phyloP scores from a whole-genome alignment of 306 rosid genomes.

The Calophaca sinica region DNA sequence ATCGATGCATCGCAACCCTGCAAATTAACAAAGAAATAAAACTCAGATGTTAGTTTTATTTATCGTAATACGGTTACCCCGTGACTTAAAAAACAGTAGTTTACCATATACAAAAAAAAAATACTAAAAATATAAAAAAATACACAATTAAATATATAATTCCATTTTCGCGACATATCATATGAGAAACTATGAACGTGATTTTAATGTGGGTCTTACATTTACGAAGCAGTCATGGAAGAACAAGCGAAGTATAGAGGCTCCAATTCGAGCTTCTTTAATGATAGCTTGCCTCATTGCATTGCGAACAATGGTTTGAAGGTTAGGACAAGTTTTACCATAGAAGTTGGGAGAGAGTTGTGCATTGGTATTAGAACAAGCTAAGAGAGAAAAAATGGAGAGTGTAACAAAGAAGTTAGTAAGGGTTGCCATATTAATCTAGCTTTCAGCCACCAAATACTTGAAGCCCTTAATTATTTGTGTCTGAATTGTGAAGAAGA shows the following conservation, averaged over 20 bases:
- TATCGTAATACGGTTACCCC: not conserved
- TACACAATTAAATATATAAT: not conserved
- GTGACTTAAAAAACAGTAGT: too few relatives aligned
- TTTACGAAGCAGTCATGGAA: constrained; percentile 92
- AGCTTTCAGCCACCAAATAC: not conserved
- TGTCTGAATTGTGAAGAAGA: constrained; percentile 22
- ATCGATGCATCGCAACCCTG: constrained; percentile 86
- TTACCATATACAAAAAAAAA: too few relatives aligned
- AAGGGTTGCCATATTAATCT: constrained; percentile 41
- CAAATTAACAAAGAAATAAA: not conserved
- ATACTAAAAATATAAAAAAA: too few relatives aligned
- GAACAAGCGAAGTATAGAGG: constrained; percentile 85
- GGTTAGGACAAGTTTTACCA: constrained; percentile 59
- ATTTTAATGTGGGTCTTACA: too few relatives aligned
- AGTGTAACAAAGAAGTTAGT: constrained; percentile 37
- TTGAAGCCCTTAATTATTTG: too few relatives aligned
- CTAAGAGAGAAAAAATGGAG: constrained; percentile 44
- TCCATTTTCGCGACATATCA: not conserved
- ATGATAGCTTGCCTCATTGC: constrained; percentile 55
- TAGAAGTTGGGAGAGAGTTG: constrained; percentile 72
- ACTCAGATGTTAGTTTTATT: not conserved
- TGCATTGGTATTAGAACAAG: constrained; percentile 51
- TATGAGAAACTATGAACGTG: too few relatives aligned
- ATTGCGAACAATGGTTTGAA: constrained; percentile 56
- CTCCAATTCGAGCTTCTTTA: constrained; percentile 63